Conservation (phyloP, 208 protist species). For the Leishmania guyanensis region DNA sequence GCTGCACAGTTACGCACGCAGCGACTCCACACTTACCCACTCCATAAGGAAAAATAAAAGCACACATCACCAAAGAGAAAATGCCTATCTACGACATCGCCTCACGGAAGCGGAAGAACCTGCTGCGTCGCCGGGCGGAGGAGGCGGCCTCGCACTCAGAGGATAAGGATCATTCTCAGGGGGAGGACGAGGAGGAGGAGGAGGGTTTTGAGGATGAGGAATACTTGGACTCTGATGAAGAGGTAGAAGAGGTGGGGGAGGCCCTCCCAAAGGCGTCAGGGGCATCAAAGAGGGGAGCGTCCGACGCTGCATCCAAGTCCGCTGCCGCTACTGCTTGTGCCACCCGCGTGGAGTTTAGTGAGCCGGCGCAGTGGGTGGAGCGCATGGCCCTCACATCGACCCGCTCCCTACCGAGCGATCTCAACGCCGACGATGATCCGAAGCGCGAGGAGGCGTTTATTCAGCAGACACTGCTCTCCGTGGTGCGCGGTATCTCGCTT, state of each 20-base stretch:
- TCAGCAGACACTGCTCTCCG: slow-evolving; percentile 89
- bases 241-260: slow-evolving; percentile 13
- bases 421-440: slow-evolving; percentile 89
- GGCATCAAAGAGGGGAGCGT: slow-evolving; percentile 1
- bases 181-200: slow-evolving; percentile 2
- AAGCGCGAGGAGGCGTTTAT: slow-evolving; percentile 94
- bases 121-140: slow-evolving; percentile 22
- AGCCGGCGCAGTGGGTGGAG: slow-evolving; percentile 91
- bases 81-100: slow-evolving; percentile 80
- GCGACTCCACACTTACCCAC: background rate
- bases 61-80: background rate
- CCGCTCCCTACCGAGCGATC: slow-evolving; percentile 73
- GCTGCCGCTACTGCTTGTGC: slow-evolving; percentile 14
- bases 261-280: background rate
- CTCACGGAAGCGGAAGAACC: slow-evolving; percentile 52
- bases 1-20: background rate
- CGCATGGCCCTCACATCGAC: slow-evolving; percentile 90
- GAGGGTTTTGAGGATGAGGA: slow-evolving; percentile 8
- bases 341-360: slow-evolving; percentile 75
- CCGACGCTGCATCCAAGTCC: slow-evolving; percentile 10
- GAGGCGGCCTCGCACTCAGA: slow-evolving; percentile 28
- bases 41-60: background rate
- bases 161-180: slow-evolving; percentile 12
- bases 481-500: slow-evolving; percentile 68
- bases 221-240: slow-evolving; percentile 25